phyloP scores from a whole-genome alignment of 306 rosid genomes.

The Pyrus betulifolia region DNA sequence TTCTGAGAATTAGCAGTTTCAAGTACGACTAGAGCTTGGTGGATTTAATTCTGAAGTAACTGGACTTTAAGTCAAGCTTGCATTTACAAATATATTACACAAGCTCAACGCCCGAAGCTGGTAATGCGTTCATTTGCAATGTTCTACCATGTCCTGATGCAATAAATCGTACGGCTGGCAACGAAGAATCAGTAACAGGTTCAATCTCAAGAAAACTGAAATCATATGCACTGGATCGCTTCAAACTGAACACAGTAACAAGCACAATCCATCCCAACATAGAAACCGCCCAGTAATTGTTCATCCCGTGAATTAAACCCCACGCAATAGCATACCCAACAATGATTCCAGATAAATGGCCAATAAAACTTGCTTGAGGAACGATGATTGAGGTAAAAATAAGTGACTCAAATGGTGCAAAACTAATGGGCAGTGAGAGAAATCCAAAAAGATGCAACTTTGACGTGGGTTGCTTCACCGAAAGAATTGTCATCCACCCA shows the following conservation, averaged over 20 bases:
- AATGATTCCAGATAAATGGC: constrained; percentile 88
- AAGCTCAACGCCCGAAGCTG: constrained; percentile 61
- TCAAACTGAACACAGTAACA: constrained; percentile 65
- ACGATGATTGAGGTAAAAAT: constrained; percentile 89
- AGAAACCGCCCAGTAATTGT: constrained; percentile 75
- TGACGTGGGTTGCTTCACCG: constrained; percentile 87
- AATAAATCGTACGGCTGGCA: constrained; percentile 72
- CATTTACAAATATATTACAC: constrained; percentile 36
- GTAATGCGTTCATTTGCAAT: constrained; percentile 72
- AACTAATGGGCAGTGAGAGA: constrained; percentile 92
- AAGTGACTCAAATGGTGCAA: constrained; percentile 93
- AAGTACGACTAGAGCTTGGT: constrained; percentile 6
- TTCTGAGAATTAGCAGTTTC: background rate
- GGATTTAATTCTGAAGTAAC: constrained; percentile 25
- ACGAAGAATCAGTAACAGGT: constrained; percentile 70
- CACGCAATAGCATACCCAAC: constrained; percentile 95
- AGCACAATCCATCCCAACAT: constrained; percentile 74
- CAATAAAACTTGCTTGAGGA: constrained; percentile 94
- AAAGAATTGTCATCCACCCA: constrained; percentile 97
- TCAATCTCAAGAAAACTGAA: constrained; percentile 83
- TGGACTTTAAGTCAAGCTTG: constrained; percentile 19
- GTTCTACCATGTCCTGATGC: constrained; percentile 55
- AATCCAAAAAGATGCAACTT: constrained; percentile 88
- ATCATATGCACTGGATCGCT: constrained; percentile 64
- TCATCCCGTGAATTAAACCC: constrained; percentile 97